Conservation (phyloP, 176 grass and related monocot genomes). For the Melocanna baccifera region DNA sequence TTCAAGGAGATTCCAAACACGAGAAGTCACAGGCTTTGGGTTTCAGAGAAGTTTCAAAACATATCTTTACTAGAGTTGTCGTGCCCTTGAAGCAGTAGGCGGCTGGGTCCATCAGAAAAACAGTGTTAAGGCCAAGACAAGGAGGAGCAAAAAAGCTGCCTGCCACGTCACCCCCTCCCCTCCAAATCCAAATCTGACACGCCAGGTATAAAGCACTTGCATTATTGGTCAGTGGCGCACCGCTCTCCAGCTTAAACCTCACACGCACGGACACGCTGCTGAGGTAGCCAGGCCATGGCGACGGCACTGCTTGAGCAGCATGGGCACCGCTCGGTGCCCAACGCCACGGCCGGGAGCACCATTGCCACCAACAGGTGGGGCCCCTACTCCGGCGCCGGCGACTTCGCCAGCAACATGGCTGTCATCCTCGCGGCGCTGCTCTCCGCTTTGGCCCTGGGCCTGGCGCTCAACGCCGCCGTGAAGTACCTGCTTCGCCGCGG, state of each 20-base stretch:
- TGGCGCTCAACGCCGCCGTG: constrained; percentile 49
- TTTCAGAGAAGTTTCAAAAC: too few relatives aligned
- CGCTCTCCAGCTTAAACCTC: too few relatives aligned
- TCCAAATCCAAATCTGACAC: too few relatives aligned
- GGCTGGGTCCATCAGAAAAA: background rate
- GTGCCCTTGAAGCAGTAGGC: background rate
- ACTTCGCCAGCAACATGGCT: constrained; percentile 65
- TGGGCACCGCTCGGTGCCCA: background rate
- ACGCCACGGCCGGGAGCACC: background rate
- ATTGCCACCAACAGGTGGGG: constrained; percentile 40
- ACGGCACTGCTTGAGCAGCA: background rate
- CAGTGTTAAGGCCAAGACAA: background rate
- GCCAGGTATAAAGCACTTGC: too few relatives aligned
- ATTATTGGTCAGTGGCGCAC: too few relatives aligned
- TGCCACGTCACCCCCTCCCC: background rate
- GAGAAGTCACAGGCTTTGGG: too few relatives aligned
- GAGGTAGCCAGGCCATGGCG: background rate
- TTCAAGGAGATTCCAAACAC: too few relatives aligned
- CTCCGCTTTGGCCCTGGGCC: constrained; percentile 32
- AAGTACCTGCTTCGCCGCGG: constrained; percentile 38
- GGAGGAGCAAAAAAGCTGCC: constrained; percentile 4
- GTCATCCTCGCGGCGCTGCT: constrained; percentile 56
- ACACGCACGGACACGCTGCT: background rate
- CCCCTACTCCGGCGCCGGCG: constrained; percentile 53
- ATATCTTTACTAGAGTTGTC: background rate